Percentiles rank a stretch among this genome's conserved stretches.
These are phyloP conservation scores for Diaporthe nobilis DNA, from an alignment of 2,329 filamentous ascomycete species.

Conservation along the genomic window DNA sequence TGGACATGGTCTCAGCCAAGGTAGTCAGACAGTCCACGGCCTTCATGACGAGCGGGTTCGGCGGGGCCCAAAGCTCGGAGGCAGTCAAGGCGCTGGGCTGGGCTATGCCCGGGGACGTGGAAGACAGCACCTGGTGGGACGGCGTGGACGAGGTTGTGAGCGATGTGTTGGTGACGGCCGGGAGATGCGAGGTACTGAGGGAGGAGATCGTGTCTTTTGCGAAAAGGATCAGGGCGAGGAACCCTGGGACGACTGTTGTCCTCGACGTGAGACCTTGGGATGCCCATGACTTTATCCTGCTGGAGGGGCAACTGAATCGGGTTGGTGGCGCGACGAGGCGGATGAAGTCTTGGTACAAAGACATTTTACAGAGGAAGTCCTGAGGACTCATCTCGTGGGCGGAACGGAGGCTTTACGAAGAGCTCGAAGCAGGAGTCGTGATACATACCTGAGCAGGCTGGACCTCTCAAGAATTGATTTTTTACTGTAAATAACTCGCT, in stretches of 20 bases:
- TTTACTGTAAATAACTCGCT: background rate
- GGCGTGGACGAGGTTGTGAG: slow-evolving; percentile 45
- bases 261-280: slow-evolving; percentile 49
- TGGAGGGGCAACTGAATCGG: slow-evolving; percentile 45
- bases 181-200: slow-evolving; percentile 50
- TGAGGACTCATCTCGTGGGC: background rate
- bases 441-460: background rate
- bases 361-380: background rate
- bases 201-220: slow-evolving; percentile 49
- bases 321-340: background rate
- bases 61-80: background rate
- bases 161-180: slow-evolving; percentile 51
- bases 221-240: slow-evolving; percentile 44
- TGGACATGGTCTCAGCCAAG: slow-evolving; percentile 29
- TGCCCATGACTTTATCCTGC: slow-evolving; percentile 52
- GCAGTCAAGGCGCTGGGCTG: slow-evolving; percentile 42
- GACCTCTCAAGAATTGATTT: background rate
- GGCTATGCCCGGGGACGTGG: slow-evolving; percentile 49
- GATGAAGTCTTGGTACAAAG: slow-evolving; percentile 28
- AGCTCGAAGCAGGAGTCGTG: background rate
- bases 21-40: background rate
- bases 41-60: background rate
- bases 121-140: slow-evolving; percentile 47
- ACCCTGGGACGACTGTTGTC: slow-evolving; percentile 45
- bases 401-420: background rate